phyloP scores from a whole-genome alignment of 257 asterid species.

The Primulina tabacum region DNA sequence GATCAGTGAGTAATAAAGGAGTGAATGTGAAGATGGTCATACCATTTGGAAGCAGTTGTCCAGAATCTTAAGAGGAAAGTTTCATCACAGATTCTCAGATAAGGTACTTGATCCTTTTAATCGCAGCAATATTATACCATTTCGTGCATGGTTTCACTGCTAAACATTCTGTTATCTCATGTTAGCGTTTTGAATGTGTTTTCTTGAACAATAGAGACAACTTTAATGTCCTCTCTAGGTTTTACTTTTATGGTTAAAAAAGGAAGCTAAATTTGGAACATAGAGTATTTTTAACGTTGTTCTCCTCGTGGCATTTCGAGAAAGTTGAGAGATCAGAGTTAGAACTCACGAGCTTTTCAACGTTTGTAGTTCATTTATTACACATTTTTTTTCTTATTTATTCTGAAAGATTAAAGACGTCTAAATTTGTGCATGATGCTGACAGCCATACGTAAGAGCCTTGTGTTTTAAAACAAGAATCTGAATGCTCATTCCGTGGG shows the following conservation, averaged over 20 bases:
- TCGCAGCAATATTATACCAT: background rate
- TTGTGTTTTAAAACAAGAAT: background rate
- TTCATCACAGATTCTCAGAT: background rate
- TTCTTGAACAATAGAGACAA: background rate
- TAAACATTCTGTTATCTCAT: background rate
- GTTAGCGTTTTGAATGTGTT: conserved; percentile 6
- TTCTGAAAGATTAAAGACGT: background rate
- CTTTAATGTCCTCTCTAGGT: background rate
- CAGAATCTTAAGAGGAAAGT: background rate
- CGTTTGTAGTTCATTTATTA: background rate
- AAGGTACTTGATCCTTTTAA: conserved; percentile 31
- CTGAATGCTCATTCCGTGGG: background rate
- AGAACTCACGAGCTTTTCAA: background rate
- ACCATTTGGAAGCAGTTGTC: background rate
- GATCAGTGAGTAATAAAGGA: background rate
- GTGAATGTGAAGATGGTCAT: background rate
- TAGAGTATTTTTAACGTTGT: background rate
- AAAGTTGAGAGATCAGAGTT: background rate
- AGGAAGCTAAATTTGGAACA: background rate
- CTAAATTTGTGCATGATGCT: background rate
- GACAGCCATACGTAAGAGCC: background rate
- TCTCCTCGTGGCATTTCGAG: background rate
- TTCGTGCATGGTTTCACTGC: background rate
- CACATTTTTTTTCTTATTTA: background rate
- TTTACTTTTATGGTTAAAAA: background rate